Conservation (phyloP, 139 green algal species). For the Trebouxia sp. region DNA sequence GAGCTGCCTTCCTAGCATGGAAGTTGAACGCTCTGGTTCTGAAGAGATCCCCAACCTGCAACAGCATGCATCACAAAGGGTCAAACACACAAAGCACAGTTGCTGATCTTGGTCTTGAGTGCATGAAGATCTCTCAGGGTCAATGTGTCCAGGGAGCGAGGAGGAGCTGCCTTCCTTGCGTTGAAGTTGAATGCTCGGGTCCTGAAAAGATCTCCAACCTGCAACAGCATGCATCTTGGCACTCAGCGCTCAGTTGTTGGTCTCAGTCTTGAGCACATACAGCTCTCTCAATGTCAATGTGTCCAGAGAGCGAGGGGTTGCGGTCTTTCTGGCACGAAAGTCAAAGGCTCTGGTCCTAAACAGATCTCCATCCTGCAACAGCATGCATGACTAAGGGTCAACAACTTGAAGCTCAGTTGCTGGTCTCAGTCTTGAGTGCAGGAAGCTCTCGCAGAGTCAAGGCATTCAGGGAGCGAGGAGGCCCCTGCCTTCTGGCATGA, state of each 20-base stretch:
- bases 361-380: constrained; percentile 32
- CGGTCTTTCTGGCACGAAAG: constrained; percentile 29
- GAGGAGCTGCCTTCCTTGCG: constrained; percentile 33
- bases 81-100: constrained; percentile 64
- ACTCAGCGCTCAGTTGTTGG: constrained; percentile 53
- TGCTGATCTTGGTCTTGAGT: constrained; percentile 64
- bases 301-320: constrained; percentile 57
- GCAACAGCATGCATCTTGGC: background rate
- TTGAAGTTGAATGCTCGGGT: constrained; percentile 64
- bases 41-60: constrained; percentile 36
- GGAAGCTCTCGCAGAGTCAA: constrained; percentile 67
- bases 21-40: constrained; percentile 61
- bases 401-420: constrained; percentile 66
- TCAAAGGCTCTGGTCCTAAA: constrained; percentile 60
- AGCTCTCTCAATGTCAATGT: constrained; percentile 71
- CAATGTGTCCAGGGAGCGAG: constrained; percentile 67
- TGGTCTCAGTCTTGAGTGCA: constrained; percentile 62
- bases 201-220: constrained; percentile 35
- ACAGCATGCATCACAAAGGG: too few relatives aligned
- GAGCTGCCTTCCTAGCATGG: constrained; percentile 40
- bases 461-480: constrained; percentile 61
- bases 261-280: constrained; percentile 69
- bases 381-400: too few relatives aligned
- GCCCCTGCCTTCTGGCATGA: constrained; percentile 38
- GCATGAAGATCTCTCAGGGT: constrained; percentile 63